phyloP scores from a whole-genome alignment of 179 eudicot species.

The Drosera spatulata region DNA sequence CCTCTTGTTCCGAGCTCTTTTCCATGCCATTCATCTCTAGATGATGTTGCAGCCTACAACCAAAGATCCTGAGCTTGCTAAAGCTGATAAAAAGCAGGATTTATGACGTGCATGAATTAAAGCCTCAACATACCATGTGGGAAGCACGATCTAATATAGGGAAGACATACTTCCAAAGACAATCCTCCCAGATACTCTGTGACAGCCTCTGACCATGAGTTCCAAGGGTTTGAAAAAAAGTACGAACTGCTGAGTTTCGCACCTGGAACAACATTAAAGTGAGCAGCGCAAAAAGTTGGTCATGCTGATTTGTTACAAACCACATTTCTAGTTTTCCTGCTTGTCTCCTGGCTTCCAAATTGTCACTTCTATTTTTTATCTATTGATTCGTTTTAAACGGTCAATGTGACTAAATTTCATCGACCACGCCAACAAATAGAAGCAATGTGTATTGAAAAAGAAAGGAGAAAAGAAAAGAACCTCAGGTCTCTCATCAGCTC shows the following conservation, averaged over 20 bases:
- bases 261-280: constrained; percentile 35
- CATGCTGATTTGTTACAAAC: too few relatives aligned
- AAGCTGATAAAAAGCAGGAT: constrained; percentile 4
- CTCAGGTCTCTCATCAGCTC: constrained; percentile 99
- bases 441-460: too few relatives aligned
- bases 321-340: too few relatives aligned
- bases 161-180: constrained; percentile 93
- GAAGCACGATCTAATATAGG: constrained; percentile 88
- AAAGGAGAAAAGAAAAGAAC: constrained; percentile 19
- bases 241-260: constrained; percentile 91
- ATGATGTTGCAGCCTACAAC: constrained; percentile 91
- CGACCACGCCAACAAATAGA: too few relatives aligned
- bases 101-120: constrained; percentile 2
- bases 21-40: constrained; percentile 97
- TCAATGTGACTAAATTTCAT: too few relatives aligned
- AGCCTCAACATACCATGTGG: constrained; percentile 55
- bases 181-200: constrained; percentile 91
- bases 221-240: constrained; percentile 94
- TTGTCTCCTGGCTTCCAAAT: too few relatives aligned
- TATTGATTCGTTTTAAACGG: too few relatives aligned
- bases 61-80: constrained; percentile 6
- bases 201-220: constrained; percentile 98
- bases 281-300: constrained; percentile 10
- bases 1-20: constrained; percentile 97
- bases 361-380: too few relatives aligned